These are phyloP conservation scores for Parastagonospora avenae DNA, from an alignment of 2,329 filamentous ascomycete genomes.

Conservation along the genomic window DNA sequence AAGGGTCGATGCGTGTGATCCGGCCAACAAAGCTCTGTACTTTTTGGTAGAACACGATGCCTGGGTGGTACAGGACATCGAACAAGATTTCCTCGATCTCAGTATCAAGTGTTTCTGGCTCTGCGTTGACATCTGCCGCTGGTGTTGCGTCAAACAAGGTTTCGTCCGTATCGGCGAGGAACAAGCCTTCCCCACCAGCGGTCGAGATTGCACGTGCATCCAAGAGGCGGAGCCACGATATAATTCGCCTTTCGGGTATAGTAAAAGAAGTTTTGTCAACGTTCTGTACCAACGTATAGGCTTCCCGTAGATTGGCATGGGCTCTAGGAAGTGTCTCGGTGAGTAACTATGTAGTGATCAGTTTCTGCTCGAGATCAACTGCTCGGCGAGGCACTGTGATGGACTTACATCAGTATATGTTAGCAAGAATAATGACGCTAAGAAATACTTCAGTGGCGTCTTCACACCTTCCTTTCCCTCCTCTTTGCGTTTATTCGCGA, in stretches of 20 bases:
- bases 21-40: constrained; percentile 63
- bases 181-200: constrained; percentile 61
- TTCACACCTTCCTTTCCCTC: constrained; percentile 16
- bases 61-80: constrained; percentile 61
- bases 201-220: constrained; percentile 60
- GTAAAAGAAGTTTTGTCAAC: constrained; percentile 27
- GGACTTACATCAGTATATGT: constrained; percentile 56
- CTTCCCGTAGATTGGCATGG: constrained; percentile 57
- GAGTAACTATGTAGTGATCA: constrained; percentile 18
- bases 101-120: constrained; percentile 33
- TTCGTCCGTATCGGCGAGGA: constrained; percentile 57
- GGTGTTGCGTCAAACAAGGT: constrained; percentile 54
- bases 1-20: constrained; percentile 62
- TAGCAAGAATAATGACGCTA: constrained; percentile 60
- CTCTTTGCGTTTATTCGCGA: constrained; percentile 17
- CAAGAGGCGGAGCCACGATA: constrained; percentile 62
- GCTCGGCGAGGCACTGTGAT: not conserved
- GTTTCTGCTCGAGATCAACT: constrained; percentile 30
- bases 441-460: constrained; percentile 47
- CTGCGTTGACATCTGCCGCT: constrained; percentile 36
- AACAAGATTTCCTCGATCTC: constrained; percentile 58
- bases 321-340: constrained; percentile 47
- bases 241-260: constrained; percentile 52
- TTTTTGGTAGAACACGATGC: constrained; percentile 63
- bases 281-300: constrained; percentile 54